Percentiles rank a stretch among this genome's conserved stretches.
These are phyloP conservation scores for Quercus cerris DNA, from an alignment of 306 rosid genomes.

Conservation along the genomic window DNA sequence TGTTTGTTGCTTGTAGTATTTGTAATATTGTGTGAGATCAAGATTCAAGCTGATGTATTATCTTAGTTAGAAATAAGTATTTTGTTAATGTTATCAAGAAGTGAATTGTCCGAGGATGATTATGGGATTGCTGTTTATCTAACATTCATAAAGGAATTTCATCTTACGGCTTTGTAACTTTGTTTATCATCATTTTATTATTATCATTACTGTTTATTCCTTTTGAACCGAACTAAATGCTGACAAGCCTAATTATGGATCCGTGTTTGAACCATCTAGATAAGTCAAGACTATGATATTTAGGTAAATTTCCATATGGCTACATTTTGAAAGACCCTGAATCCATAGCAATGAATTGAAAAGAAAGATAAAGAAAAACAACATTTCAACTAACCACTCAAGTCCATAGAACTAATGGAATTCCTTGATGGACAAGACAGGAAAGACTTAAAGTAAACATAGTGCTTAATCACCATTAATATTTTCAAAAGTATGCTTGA, in stretches of 20 bases:
- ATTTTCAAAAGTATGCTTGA: neutral
- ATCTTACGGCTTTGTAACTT: neutral
- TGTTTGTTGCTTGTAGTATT: conserved; percentile 31
- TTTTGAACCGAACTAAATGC: neutral
- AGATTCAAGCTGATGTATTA: conserved; percentile 27
- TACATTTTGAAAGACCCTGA: neutral
- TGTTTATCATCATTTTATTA: neutral
- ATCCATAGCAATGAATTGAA: neutral
- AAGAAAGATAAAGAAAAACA: neutral
- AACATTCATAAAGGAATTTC: conserved; percentile 9
- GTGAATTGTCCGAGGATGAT: neutral
- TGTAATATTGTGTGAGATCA: conserved; percentile 28
- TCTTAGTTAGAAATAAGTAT: conserved; percentile 27
- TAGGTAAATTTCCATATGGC: neutral
- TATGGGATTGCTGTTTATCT: conserved; percentile 6
- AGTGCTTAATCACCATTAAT: neutral
- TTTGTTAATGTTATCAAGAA: conserved; percentile 5
- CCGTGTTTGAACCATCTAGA: neutral
- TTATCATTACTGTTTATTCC: too few relatives aligned
- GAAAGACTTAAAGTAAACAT: neutral
- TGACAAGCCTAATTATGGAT: neutral
- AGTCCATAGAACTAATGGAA: neutral
- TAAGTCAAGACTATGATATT: neutral
- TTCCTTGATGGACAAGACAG: neutral
- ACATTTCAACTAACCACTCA: neutral